Base-by-base conservation (phyloP, 345 rosid species). In the Barbarea vulgaris region DNA sequence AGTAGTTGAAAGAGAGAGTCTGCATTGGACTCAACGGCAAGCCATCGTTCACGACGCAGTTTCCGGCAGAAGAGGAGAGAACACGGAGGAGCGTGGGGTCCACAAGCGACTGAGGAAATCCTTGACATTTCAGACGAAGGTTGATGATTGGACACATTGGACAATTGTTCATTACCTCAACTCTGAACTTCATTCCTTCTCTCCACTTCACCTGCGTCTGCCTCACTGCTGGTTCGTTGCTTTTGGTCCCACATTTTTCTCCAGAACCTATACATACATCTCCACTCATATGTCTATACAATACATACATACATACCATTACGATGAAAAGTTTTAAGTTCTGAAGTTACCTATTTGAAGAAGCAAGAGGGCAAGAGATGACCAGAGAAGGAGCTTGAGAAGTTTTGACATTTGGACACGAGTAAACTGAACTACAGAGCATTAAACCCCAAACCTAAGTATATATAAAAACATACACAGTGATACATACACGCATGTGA, bases 1-100 rank as follows among this genome's bases (percentile, higher is more conserved):
- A 58, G 70, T 78, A 78, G 57, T 72, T 72, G 58, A 78, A 78
- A 31, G 77, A 78, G 22, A 76, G 63, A 33, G 69, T 59, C 64
- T 78, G 33, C 77, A 78, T 58, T 31, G 81, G 81, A 18, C 81
- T 72, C 73, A 78, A 11, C 0, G 81, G 77, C 52, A 72, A 60
- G 27, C 81, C 74, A 36, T 78, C 69, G 15, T 72, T 78, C 21
- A 66, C 52, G 1, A 72, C 73, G 2, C 81, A 78, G 59, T 72
- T 63, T 44, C 77, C 73, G 28, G 77, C 19, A 7, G 81, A 65
- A 52, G 69, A 12, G 51, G 69, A 59, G 64, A 72, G 73, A 14
- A 78, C 73, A 42, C 81, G 81, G 77, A 78, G 77, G 81, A 78
- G 19, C 1, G 81, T 58, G 0, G 77, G 81, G 27, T 78, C 59